Percentiles rank a stretch among this genome's conserved stretches.
Conservation (phyloP, 148 eudicot species). For the Tetragonia tetragonoides region DNA sequence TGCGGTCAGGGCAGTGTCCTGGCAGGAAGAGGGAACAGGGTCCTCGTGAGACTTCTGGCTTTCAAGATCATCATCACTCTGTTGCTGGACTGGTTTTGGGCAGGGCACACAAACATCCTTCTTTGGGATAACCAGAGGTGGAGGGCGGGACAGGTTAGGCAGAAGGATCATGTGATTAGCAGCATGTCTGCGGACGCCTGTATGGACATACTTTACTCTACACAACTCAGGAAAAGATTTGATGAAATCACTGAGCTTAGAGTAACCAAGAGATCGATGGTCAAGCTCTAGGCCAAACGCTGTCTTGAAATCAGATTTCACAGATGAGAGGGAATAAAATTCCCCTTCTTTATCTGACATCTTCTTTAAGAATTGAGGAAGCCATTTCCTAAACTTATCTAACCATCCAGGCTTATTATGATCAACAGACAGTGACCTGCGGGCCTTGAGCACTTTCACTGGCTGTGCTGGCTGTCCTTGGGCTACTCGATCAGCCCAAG, state of each 20-base stretch:
- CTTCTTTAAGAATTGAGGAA: constrained; percentile 34
- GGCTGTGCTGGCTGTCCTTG: constrained; percentile 10
- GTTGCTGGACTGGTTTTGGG: neutral
- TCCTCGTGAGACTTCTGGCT: constrained; percentile 9
- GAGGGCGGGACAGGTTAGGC: constrained; percentile 27
- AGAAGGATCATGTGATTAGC: constrained; percentile 38
- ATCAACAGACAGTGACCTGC: neutral
- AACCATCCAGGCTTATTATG: constrained; percentile 29
- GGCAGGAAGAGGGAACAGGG: neutral
- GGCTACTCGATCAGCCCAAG: constrained; percentile 36
- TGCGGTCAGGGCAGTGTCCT: neutral
- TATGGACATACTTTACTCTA: constrained; percentile 23
- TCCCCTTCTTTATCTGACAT: constrained; percentile 28
- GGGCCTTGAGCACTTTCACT: neutral
- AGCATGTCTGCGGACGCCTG: constrained; percentile 24
- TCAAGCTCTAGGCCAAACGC: constrained; percentile 34
- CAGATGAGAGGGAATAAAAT: constrained; percentile 37
- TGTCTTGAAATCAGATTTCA: constrained; percentile 39
- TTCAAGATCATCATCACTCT: neutral
- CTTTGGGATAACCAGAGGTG: constrained; percentile 22
- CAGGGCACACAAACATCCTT: neutral
- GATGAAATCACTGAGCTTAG: constrained; percentile 38
- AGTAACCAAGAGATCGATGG: constrained; percentile 37
- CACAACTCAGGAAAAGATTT: constrained; percentile 31
- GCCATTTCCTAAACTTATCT: constrained; percentile 33